These are phyloP conservation scores for Picea glauca DNA, from an alignment of 75 land plant genomes.

Conservation along the genomic window DNA sequence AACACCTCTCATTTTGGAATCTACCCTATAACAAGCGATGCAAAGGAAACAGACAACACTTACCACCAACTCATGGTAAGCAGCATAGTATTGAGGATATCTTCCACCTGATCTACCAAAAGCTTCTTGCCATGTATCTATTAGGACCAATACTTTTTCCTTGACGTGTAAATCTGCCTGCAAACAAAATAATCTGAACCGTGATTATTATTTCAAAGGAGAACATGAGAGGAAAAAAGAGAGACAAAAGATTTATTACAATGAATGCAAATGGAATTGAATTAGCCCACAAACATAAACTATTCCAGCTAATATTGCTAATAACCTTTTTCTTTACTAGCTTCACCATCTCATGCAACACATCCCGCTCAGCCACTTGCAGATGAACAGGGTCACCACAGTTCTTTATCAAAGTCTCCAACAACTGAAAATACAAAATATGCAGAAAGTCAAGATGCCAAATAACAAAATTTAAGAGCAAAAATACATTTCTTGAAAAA, in stretches of 20 bases:
- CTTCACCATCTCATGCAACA: conserved; percentile 87
- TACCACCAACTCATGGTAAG: conserved; percentile 88
- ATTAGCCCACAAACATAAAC: no score
- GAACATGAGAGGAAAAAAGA: no score
- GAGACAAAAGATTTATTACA: no score
- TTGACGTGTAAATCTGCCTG: conserved; percentile 86
- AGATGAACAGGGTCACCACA: conserved; percentile 88
- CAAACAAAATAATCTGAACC: conserved; percentile 8
- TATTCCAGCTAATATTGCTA: no score
- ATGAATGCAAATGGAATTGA: no score
- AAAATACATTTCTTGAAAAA: no score
- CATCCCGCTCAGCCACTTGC: conserved; percentile 87
- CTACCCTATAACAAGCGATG: no score
- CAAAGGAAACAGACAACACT: background rate
- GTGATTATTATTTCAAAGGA: background rate
- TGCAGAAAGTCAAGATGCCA: no score
- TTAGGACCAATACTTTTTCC: conserved; percentile 75
- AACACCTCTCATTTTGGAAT: no score
- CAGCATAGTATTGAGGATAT: conserved; percentile 92
- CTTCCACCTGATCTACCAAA: conserved; percentile 95
- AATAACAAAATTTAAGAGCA: no score
- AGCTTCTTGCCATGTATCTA: conserved; percentile 98
- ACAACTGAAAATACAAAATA: conserved; percentile 35
- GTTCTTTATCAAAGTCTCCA: conserved; percentile 88
- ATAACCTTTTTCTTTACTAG: conserved; percentile 81